Evolutionary conservation across 768 basidiomycete species (phyloP), one percentile per base, ranked within the genome.

Genomic region (Boletus subcaerulescens): DNA sequence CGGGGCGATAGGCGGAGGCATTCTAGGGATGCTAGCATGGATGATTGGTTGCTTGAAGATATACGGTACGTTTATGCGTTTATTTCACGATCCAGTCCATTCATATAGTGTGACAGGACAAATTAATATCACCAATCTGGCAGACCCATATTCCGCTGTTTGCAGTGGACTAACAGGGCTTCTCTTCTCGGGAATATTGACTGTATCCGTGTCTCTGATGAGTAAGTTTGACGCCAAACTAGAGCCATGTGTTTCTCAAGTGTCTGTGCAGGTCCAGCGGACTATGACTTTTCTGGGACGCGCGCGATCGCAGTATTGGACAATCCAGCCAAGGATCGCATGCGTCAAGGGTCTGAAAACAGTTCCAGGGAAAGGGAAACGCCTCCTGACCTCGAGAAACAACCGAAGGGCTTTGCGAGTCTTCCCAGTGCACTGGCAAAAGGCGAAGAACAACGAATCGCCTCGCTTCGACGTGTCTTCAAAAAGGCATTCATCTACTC

Each of bases 21-120:
- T 65, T 15, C 61, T 76, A 15, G 77, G 76, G 40, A 78, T 79
- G 74, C 40, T 75, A 1, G 77, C 79, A 18, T 81, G 79, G 78
- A 77, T 80, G 74, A 70, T 80, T 10, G 74, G 77, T 0, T 80
- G 79, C 55, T 76, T 71, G 74, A 78, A 80, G 60, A 78, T 77
- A 47, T 77, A 72, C 45, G 77, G 77, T 74, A 52, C 17, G 63
- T 55, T 36, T 24, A 15, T 20, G 9, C 13, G 20, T 32, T 13
- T 5, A 24, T 17, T 40, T 12, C 18, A n/a, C 18, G 18, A 14
- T 33, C 20, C 35, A 8, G 26, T 20, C 5, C 9, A 29, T 32
- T 54, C 24, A 52, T 9, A 15, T 39, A 11, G 18, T 17, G 18
- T 13, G 13, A 31, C 46, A 75, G 75, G 75, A 12, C 57, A 62